phyloP scores from a whole-genome alignment of 225 moss, liverwort and hornwort genomes.

The Neckera pumila region DNA sequence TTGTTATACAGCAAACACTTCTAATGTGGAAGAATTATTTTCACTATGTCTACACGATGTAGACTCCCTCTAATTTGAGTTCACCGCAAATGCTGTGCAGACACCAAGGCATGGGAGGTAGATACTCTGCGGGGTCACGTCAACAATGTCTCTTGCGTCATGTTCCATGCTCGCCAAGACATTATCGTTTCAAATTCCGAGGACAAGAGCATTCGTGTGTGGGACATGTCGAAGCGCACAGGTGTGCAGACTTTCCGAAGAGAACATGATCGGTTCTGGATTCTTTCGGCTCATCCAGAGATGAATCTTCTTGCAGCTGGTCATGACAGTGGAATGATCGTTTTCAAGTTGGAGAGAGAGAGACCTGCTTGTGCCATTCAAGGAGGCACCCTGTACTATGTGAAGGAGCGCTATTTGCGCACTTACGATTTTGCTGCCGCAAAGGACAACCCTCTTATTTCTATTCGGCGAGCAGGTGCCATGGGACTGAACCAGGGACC shows the following conservation, averaged over 20 bases:
- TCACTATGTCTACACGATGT: neutral
- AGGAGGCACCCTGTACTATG: constrained; percentile 84
- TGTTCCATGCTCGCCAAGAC: constrained; percentile 98
- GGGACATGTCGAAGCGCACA: constrained; percentile 98
- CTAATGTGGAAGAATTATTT: neutral
- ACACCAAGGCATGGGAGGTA: constrained; percentile 98
- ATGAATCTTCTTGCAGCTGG: constrained; percentile 99
- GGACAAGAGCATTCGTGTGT: constrained; percentile 94
- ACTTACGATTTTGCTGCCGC: constrained; percentile 83
- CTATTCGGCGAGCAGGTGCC: constrained; percentile 76
- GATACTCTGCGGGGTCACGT: constrained; percentile 92
- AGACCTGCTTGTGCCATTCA: constrained; percentile 95
- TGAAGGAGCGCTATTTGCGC: constrained; percentile 88
- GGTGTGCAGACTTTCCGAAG: constrained; percentile 96
- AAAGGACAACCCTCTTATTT: constrained; percentile 85
- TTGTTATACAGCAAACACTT: neutral
- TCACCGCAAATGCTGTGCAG: constrained; percentile 15
- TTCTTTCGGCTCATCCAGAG: constrained; percentile 90
- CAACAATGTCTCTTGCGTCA: constrained; percentile 95
- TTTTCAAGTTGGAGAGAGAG: constrained; percentile 97
- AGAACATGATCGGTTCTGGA: constrained; percentile 98
- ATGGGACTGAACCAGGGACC: constrained; percentile 94
- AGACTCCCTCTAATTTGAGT: neutral
- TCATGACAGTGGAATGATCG: constrained; percentile 99
- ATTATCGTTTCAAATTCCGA: constrained; percentile 97